Percentiles rank a stretch among this genome's conserved stretches.
Evolutionary conservation across 2,329 filamentous ascomycete genomes (phyloP).

Genomic region (Claviceps quebecensis): DNA sequence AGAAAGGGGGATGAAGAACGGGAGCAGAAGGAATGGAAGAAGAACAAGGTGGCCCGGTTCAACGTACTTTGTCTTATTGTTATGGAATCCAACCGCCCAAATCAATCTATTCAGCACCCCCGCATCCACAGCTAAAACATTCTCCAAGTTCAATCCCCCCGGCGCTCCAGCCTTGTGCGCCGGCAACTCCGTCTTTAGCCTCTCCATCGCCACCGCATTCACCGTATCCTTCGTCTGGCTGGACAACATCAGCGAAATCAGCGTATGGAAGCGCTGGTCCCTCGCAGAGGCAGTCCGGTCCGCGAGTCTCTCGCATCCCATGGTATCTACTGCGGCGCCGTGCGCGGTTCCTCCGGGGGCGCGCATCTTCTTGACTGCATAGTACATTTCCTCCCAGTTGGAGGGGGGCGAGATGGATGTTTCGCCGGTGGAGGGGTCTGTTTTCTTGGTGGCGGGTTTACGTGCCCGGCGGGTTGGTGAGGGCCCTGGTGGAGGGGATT

Average conservation of each 20-base stretch:
- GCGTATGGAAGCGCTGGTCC: constrained; percentile 67
- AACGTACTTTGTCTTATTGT: constrained; percentile 64
- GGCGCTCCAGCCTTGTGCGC: constrained; percentile 29
- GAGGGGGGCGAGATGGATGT: constrained; percentile 44
- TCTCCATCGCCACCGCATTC: constrained; percentile 68
- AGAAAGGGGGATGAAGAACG: neutral
- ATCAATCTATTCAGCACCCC: constrained; percentile 58
- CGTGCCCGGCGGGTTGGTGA: constrained; percentile 19
- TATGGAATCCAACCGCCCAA: constrained; percentile 79
- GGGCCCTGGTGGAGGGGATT: constrained; percentile 15
- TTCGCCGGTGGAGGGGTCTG: constrained; percentile 26
- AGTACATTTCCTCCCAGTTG: constrained; percentile 76
- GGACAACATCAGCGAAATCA: constrained; percentile 79
- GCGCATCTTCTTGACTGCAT: constrained; percentile 64
- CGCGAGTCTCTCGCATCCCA: constrained; percentile 80
- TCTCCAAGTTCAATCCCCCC: constrained; percentile 54
- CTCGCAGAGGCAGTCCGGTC: constrained; percentile 31
- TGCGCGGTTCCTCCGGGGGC: constrained; percentile 36
- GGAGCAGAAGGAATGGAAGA: neutral
- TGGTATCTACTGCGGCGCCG: constrained; percentile 86
- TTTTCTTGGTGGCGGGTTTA: constrained; percentile 32
- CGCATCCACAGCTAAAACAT: constrained; percentile 60
- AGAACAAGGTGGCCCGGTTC: neutral
- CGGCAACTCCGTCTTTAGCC: constrained; percentile 61
- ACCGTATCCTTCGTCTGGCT: constrained; percentile 90